phyloP scores from a whole-genome alignment of 164 flowering plant genomes.

The Magnolia officinalis region DNA sequence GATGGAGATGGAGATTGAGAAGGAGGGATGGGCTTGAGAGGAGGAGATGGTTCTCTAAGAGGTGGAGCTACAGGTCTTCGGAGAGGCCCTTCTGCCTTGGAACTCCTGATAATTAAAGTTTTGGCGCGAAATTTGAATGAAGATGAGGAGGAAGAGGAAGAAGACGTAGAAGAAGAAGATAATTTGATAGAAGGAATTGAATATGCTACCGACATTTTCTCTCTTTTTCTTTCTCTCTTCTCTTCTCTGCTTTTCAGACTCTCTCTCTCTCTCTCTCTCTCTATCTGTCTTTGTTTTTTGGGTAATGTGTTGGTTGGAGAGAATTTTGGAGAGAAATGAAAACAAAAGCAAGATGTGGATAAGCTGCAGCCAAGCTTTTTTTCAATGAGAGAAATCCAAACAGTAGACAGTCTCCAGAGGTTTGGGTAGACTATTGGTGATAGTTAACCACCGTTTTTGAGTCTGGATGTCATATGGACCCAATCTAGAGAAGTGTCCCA shows the following conservation, averaged over 20 bases:
- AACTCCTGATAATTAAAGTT: conserved; percentile 42
- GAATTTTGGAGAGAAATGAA: conserved; percentile 11
- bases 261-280: neutral
- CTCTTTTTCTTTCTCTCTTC: conserved; percentile 2
- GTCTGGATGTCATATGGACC: too few species aligned
- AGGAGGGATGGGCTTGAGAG: conserved; percentile 40
- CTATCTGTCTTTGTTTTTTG: neutral
- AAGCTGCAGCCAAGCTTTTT: conserved; percentile 50
- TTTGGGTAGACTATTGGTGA: neutral
- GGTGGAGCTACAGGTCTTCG: conserved; percentile 68
- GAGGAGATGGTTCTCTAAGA: conserved; percentile 34
- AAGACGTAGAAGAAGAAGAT: conserved; percentile 33
- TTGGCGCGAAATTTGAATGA: conserved; percentile 36
- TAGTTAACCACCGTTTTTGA: neutral
- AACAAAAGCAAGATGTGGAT: conserved; percentile 44
- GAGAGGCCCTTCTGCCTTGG: conserved; percentile 85
- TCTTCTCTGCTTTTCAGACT: neutral
- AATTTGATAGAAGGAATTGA: conserved; percentile 58
- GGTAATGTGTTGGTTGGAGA: conserved; percentile 1
- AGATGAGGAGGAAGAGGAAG: conserved; percentile 35
- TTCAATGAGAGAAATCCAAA: neutral
- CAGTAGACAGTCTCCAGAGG: neutral
- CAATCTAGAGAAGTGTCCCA: too few species aligned
- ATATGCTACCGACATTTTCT: conserved; percentile 56
- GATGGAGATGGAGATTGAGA: conserved; percentile 38